These are phyloP conservation scores for Spiromastix sp. DNA, from an alignment of 2,329 filamentous ascomycete genomes.

Conservation along the genomic window DNA sequence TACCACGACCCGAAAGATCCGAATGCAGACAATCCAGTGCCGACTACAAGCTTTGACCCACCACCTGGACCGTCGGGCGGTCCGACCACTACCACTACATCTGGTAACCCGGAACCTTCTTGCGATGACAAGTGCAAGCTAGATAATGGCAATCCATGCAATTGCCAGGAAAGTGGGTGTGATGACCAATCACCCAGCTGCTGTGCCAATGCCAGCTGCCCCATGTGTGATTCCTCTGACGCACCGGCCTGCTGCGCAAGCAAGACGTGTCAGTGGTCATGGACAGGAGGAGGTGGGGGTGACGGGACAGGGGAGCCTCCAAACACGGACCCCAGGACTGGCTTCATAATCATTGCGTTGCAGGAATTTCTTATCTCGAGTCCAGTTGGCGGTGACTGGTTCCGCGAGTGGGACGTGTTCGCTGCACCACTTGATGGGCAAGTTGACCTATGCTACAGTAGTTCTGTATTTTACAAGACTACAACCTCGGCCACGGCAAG, in stretches of 20 bases:
- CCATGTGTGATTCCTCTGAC: conserved; percentile 4
- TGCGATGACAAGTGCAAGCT: no score
- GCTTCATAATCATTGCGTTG: conserved; percentile 1
- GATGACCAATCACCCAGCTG: conserved; percentile 4
- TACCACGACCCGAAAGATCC: conserved; percentile 3
- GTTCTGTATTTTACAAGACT: no score
- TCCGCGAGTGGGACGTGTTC: conserved; percentile 3
- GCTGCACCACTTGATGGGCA: neutral
- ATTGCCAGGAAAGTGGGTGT: conserved; percentile 3
- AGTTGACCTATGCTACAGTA: neutral
- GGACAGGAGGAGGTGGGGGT: conserved; percentile 3
- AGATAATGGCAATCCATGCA: no score
- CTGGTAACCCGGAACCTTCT: neutral
- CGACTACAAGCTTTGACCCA: neutral
- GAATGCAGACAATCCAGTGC: conserved; percentile 2
- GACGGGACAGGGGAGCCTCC: conserved; percentile 4
- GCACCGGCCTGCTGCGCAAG: conserved; percentile 5
- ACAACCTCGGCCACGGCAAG: no score
- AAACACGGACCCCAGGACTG: no score
- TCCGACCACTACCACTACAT: neutral
- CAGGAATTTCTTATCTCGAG: neutral
- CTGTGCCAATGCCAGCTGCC: conserved; percentile 4
- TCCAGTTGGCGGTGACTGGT: conserved; percentile 1
- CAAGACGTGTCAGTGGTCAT: conserved; percentile 5
- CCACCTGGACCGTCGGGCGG: no score